These are phyloP conservation scores for Metschnikowia continentalis DNA, from an alignment of 805 yeast genomes.

Conservation along the genomic window DNA sequence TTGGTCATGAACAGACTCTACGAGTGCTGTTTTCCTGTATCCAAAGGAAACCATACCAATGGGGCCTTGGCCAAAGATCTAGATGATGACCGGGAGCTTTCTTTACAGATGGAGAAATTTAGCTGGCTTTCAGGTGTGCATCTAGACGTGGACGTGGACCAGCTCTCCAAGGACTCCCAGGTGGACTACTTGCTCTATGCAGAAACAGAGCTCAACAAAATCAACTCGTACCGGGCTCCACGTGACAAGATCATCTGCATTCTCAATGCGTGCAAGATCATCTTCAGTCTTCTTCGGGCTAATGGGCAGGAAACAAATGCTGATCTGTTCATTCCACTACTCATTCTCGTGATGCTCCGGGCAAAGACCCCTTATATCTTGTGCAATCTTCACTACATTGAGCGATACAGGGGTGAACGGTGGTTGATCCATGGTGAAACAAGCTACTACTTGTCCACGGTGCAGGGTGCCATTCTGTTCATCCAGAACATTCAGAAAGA, in stretches of 20 bases:
- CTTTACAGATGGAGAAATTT: slow-evolving; percentile 54
- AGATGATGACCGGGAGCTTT: slow-evolving; percentile 50
- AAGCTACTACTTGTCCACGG: slow-evolving; percentile 84
- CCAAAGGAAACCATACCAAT: slow-evolving; percentile 38
- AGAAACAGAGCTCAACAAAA: slow-evolving; percentile 66
- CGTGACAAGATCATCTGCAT: slow-evolving; percentile 91
- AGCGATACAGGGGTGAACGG: slow-evolving; percentile 71
- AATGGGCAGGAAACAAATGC: slow-evolving; percentile 75
- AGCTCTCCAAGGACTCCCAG: slow-evolving; percentile 31
- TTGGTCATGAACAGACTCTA: slow-evolving; percentile 85
- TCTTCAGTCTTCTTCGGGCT: slow-evolving; percentile 79
- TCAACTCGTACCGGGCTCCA: slow-evolving; percentile 85
- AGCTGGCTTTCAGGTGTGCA: slow-evolving; percentile 71
- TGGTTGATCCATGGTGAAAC: slow-evolving; percentile 79
- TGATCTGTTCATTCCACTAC: slow-evolving; percentile 86
- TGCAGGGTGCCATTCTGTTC: slow-evolving; percentile 84
- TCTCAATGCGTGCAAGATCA: slow-evolving; percentile 86
- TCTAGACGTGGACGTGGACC: slow-evolving; percentile 60
- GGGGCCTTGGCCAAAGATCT: slow-evolving; percentile 45
- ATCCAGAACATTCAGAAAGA: slow-evolving; percentile 56
- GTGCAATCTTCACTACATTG: slow-evolving; percentile 81
- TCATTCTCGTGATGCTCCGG: slow-evolving; percentile 73
- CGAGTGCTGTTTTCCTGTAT: slow-evolving; percentile 73
- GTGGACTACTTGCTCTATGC: slow-evolving; percentile 56
- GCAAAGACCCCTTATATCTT: slow-evolving; percentile 61